phyloP scores from a whole-genome alignment of 768 basidiomycete genomes.

The Termitomyces eurrhizus region DNA sequence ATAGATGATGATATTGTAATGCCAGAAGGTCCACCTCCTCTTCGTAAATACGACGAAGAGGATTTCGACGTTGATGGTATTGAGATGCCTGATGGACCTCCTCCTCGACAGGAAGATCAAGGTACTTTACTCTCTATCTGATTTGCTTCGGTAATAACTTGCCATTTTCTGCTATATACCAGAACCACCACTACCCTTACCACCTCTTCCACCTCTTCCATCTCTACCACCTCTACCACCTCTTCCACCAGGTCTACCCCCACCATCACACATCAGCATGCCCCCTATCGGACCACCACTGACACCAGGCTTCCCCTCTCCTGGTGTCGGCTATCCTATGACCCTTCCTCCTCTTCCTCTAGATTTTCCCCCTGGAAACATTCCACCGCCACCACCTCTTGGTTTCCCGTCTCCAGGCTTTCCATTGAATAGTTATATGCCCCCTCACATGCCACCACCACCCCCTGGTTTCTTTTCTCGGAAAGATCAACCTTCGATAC shows the following conservation, averaged over 20 bases:
- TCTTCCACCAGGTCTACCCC: constrained; percentile 15
- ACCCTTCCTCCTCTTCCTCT: constrained; percentile 13
- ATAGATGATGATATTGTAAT: constrained; percentile 56
- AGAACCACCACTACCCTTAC: neutral
- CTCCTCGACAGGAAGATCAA: constrained; percentile 34
- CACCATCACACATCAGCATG: constrained; percentile 23
- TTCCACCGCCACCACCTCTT: constrained; percentile 21
- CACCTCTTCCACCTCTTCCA: constrained; percentile 6
- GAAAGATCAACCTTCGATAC: constrained; percentile 48
- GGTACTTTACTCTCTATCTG: constrained; percentile 13
- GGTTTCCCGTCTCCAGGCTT: constrained; percentile 22
- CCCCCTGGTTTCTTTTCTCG: constrained; percentile 68
- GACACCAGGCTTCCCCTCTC: neutral
- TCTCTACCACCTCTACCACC: constrained; percentile 11
- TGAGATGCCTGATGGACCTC: constrained; percentile 82
- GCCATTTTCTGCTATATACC: neutral
- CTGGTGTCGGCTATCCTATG: neutral
- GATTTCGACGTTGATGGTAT: constrained; percentile 77
- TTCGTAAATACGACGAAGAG: constrained; percentile 44
- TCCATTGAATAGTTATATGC: constrained; percentile 25
- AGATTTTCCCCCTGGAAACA: constrained; percentile 18
- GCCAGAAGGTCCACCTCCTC: constrained; percentile 62
- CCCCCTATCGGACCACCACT: constrained; percentile 19
- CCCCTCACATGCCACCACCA: constrained; percentile 34
- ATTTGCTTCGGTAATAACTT: neutral